Evolutionary conservation across 179 eudicot genomes (phyloP).

Genomic region (Beta corolliflora): DNA sequence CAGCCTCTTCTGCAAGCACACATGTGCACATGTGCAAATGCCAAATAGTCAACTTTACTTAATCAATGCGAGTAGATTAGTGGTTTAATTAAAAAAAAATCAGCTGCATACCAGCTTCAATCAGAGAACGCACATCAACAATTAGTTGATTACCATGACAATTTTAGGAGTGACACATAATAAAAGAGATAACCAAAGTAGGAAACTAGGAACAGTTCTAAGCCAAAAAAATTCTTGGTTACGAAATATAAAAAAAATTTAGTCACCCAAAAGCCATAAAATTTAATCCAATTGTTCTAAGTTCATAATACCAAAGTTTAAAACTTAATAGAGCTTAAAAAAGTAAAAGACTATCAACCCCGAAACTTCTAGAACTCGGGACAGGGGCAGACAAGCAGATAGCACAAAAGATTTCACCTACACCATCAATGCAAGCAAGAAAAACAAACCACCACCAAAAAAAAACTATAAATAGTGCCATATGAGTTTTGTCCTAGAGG

Average conservation of each 20-base stretch:
- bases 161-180: background rate
- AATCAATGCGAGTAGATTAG: background rate
- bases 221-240: background rate
- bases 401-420: conserved; percentile 27
- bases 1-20: conserved; percentile 1
- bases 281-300: conserved; percentile 37
- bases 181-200: background rate
- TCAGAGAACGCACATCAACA: conserved; percentile 2
- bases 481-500: conserved; percentile 32
- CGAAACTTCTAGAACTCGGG: conserved; percentile 31
- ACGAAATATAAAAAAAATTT: conserved; percentile 19
- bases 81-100: background rate
- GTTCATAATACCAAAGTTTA: conserved; percentile 27
- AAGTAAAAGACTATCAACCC: conserved; percentile 32
- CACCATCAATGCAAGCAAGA: conserved; percentile 34
- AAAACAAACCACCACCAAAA: conserved; percentile 22
- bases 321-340: conserved; percentile 16
- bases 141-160: background rate
- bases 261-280: conserved; percentile 30
- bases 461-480: conserved; percentile 27
- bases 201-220: background rate
- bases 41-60: background rate
- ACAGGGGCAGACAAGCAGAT: conserved; percentile 18
- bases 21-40: conserved; percentile 19
- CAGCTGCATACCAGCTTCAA: background rate